Base-by-base conservation (phyloP, 2,329 filamentous ascomycete species). In the Xylaria sp. region DNA sequence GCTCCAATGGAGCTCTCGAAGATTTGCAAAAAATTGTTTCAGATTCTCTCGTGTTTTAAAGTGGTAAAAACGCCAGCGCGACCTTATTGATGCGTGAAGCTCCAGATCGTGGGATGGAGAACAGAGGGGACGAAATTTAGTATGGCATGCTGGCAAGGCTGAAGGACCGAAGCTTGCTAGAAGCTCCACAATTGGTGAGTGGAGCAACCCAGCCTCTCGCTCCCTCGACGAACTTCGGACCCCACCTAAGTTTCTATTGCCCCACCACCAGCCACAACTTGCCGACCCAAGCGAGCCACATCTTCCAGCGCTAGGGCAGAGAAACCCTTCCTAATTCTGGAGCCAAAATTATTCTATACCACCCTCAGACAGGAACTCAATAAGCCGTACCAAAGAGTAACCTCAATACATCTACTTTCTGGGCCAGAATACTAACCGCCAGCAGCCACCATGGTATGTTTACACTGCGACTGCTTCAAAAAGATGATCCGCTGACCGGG, bases 11-110 rank as follows among this genome's bases (percentile, higher is more conserved):
- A 83, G 81, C 83, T 79, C 79, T 76, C 81, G 77, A 72, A 72
- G 49, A 66, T 76, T 69, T 76, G 80, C 76, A 79, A 83, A 86
- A 86, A 84, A 83, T 83, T 80, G 78, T 69, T 77, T 62, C 72
- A 73, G 73, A n/a, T 74, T 55, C 28, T 74, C 74, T 75, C 68
- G 73, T 69, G 75, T 48, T 18, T 59, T 46, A 28, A 20, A 51
- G 72, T 70, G 51, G 54, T 66, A 51, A 46, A 75, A 74, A 78
- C 81, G 79, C 78, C 74, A 79, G 79, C 78, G 78, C 80, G 78
- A 82, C 80, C 48, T 68, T 80, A 75, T 76, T 76, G 79, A 75
- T 74, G 75, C 64, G 71, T 66, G 70, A 57, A 82, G 81, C 79
- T 81, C 75, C 71, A 71, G 80, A 82, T 82, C 83, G 81, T 81